Percentiles rank a stretch among this genome's conserved stretches.
These are phyloP conservation scores for Pseudogymnoascus sp. DNA, from an alignment of 2,329 filamentous ascomycete genomes.

Conservation along the genomic window DNA sequence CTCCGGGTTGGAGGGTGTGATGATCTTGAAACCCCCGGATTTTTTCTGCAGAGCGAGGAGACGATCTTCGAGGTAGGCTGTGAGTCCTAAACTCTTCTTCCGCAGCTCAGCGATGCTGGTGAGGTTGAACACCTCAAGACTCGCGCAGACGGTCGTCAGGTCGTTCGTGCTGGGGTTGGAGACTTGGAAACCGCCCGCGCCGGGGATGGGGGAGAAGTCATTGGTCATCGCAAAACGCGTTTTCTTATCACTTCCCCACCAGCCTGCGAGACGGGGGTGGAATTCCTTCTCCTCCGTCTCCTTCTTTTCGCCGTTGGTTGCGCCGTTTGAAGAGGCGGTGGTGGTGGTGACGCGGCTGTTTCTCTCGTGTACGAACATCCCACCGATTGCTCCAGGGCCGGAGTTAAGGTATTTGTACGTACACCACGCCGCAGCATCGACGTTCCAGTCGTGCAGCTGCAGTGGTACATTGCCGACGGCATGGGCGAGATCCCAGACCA, in stretches of 20 bases:
- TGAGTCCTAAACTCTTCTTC: constrained; percentile 59
- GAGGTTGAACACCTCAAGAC: constrained; percentile 62
- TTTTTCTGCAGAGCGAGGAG: constrained; percentile 40
- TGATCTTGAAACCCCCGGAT: constrained; percentile 42
- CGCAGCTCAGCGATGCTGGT: constrained; percentile 60
- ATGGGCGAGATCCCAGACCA: constrained; percentile 78
- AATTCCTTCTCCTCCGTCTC: constrained; percentile 29
- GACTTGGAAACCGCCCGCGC: constrained; percentile 70
- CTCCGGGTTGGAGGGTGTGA: constrained; percentile 59
- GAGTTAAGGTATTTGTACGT: constrained; percentile 79
- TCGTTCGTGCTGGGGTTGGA: constrained; percentile 73
- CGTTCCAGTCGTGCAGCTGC: constrained; percentile 67
- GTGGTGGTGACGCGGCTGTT: constrained; percentile 21
- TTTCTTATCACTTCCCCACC: constrained; percentile 71
- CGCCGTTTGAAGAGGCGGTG: constrained; percentile 19
- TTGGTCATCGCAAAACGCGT: constrained; percentile 74
- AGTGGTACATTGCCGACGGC: constrained; percentile 71
- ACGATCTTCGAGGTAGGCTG: constrained; percentile 60
- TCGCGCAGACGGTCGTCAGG: constrained; percentile 62
- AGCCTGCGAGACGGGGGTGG: constrained; percentile 60
- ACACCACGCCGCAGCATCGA: constrained; percentile 75
- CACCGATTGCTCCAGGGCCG: constrained; percentile 68
- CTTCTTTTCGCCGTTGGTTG: too few species aligned
- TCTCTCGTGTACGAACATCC: constrained; percentile 64
- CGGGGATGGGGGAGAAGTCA: constrained; percentile 61